Evolutionary conservation across 1,284 basidiomycete genomes (phyloP), one percentile per base, ranked within the genome.

Genomic region (Apiotrichum gamsii): DNA sequence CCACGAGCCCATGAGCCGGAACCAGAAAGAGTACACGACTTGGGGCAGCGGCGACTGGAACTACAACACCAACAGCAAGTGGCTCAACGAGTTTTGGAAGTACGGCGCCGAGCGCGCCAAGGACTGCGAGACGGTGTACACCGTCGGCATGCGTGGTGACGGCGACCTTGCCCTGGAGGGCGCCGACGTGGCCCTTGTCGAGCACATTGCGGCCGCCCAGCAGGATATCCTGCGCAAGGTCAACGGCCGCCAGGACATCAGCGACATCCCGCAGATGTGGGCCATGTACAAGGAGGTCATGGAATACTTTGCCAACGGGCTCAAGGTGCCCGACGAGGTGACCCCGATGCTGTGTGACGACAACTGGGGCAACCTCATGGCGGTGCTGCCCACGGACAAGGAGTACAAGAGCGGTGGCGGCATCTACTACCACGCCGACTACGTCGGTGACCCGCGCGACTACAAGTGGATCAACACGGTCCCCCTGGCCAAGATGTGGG

Each of bases 351-450:
- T 61, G 39, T 49, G 65, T 6, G 68, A 70, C 31, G 67, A 70
- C 39, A 72, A 72, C 45, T 72, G 65, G 62, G 69, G 68, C 2
- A 67, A 69, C 39, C 51, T 68, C 10, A 51, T 58, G 36, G 51
- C 57, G 8, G 59, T 77, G 56, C 81, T 82, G 0, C 62, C 76
- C 3, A 58, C 67, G 9, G 69, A 70, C 38, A 80, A 82, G 58
- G 74, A 77, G 5, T 78, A 79, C 54, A 71, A 81, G 38, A 75
- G 76, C 1, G 83, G 82, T 29, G 82, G 82, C 29, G 80, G 78
- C 6, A 33, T 84, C 2, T 84, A 84, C 61, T 84, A 83, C 61
- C 82, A 83, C 58, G 80, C 80, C 54, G 52, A 76, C 64, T 56
- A 49, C 52, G 31, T 31, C 52, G 72, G 72, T 19, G 59, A 62